Evolutionary conservation across 495 filamentous ascomycete genomes (phyloP).

Genomic region (Aspergillus biplanus): DNA sequence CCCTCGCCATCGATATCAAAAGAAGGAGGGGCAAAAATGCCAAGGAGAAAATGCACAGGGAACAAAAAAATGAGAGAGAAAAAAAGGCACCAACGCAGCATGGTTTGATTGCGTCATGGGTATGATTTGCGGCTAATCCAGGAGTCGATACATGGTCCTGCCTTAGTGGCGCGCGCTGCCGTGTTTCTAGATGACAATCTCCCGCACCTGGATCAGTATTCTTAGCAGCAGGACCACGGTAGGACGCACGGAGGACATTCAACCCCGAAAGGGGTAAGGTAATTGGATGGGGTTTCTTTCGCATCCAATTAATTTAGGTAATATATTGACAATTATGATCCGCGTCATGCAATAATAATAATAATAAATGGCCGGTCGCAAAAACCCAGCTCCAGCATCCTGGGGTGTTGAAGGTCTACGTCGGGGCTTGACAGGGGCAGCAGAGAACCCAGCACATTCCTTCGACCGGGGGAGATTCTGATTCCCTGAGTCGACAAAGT

Average conservation of each 20-base stretch:
- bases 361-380: background rate
- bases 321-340: background rate
- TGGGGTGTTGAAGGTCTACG: background rate
- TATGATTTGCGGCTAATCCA: constrained; percentile 34
- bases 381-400: too few species aligned
- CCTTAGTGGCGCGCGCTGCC: constrained; percentile 31
- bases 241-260: background rate
- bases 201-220: constrained; percentile 23
- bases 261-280: background rate
- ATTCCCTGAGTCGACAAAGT: background rate
- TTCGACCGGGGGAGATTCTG: background rate
- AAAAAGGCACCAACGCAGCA: constrained; percentile 12
- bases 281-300: background rate
- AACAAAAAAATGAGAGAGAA: constrained; percentile 1
- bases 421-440: background rate
- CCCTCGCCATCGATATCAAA: background rate
- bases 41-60: background rate
- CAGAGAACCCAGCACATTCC: constrained; percentile 1
- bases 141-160: constrained; percentile 32
- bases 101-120: constrained; percentile 30
- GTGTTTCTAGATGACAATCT: constrained; percentile 34
- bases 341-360: background rate
- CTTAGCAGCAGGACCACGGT: background rate
- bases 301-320: background rate
- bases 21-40: background rate